Evolutionary conservation across 345 rosid species (phyloP), one percentile per base, ranked within the genome.

Genomic region (Pseudoturritis turrita): DNA sequence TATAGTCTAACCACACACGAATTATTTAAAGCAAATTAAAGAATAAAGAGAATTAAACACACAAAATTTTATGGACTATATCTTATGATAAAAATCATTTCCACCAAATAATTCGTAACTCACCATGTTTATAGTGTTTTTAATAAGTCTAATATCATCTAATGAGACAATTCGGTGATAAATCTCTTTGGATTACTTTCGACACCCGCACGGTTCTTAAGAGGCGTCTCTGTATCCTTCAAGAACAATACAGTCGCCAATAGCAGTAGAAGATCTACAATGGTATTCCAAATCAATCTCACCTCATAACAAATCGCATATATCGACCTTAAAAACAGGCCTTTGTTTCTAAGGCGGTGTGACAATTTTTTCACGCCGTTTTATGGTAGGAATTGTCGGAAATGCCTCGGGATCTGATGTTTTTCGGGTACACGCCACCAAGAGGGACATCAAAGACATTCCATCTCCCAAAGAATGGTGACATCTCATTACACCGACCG

Each of bases 401-500:
- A 57, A 0, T 81, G 81, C 82, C 3, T 73, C 74, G 0, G 82
- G 89, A 51, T 90, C 76, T 0, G 84, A 73, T 0, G 88, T 70
- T 62, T 85, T 77, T 15, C 86, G 54, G 17, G 85, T 71, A 54
- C 81, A 72, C 0, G 82, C 86, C 5, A 84, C 41, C 6, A 88
- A 55, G 10, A 77, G 81, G 14, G 93, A 86, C 64, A 86, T 81
- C 17, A 77, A 79, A 12, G 89, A 88, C 23, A 63, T 71, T 29
- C 83, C 83, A 25, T 88, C 85, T 0, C 85, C 86, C 0, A 88
- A 14, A 0, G 87, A 83, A 71, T 88, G 90, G 73, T 84, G 90
- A 29, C 57, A 44, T 46, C 85, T 49, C n/a, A 79, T 44, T 25
- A 86, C 54, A 23, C 22, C 55, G 0, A 74, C 17, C 0, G 92